These are phyloP conservation scores for Venturia pyrina DNA, from an alignment of 2,329 filamentous ascomycete species.

Conservation along the genomic window DNA sequence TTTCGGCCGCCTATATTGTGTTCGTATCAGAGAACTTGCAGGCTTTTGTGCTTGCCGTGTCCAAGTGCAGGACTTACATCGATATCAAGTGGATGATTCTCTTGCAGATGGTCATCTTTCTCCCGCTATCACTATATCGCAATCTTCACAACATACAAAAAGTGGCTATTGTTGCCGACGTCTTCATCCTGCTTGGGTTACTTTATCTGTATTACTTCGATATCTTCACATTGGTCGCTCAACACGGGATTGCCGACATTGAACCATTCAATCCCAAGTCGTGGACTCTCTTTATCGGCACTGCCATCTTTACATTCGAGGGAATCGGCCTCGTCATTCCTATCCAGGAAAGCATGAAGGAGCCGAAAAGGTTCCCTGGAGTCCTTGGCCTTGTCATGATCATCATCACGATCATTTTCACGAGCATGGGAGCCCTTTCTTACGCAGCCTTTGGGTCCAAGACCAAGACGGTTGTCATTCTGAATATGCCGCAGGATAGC, in stretches of 20 bases:
- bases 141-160: constrained; percentile 97
- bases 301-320: constrained; percentile 97
- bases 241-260: constrained; percentile 73
- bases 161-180: constrained; percentile 84
- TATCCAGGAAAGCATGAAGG: constrained; percentile 93
- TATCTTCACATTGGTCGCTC: constrained; percentile 62
- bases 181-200: constrained; percentile 86
- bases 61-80: constrained; percentile 75
- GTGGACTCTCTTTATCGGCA: constrained; percentile 98
- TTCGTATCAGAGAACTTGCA: constrained; percentile 95
- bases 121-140: constrained; percentile 85
- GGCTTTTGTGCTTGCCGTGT: constrained; percentile 86
- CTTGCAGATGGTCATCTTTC: constrained; percentile 89
- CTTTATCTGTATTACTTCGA: constrained; percentile 96
- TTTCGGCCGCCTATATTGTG: constrained; percentile 90
- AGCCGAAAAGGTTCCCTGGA: constrained; percentile 79
- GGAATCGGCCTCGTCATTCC: constrained; percentile 96
- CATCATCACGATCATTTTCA: constrained; percentile 84
- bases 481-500: constrained; percentile 93
- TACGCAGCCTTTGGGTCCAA: constrained; percentile 93
- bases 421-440: constrained; percentile 81
- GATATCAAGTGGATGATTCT: constrained; percentile 84
- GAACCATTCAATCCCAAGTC: constrained; percentile 79
- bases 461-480: constrained; percentile 90
- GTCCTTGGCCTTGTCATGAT: constrained; percentile 90